These are phyloP conservation scores for Jatropha podagrica DNA, from an alignment of 441 rosid genomes.

Conservation along the genomic window DNA sequence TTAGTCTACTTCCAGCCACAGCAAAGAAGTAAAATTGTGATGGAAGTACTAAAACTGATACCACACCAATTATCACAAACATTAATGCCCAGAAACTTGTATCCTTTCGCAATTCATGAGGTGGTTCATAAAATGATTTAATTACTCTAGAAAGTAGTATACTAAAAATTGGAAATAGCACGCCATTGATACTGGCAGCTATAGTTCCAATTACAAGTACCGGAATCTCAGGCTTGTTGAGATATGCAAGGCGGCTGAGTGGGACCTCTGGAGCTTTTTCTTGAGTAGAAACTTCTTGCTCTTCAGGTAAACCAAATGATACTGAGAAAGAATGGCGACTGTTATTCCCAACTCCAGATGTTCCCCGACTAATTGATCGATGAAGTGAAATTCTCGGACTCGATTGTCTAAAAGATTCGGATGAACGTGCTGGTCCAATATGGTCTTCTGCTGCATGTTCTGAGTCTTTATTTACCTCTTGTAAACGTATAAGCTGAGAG, in stretches of 20 bases:
- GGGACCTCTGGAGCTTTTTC: constrained; percentile 41
- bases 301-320: constrained; percentile 39
- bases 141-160: constrained; percentile 49
- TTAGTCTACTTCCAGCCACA: constrained; percentile 56
- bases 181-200: constrained; percentile 51
- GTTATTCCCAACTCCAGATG: constrained; percentile 31
- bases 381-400: constrained; percentile 29
- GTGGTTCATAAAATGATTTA: constrained; percentile 52
- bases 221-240: constrained; percentile 71
- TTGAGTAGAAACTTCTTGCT: constrained; percentile 24
- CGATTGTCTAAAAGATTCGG: constrained; percentile 34
- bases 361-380: constrained; percentile 42
- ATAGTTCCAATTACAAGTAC: constrained; percentile 50
- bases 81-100: constrained; percentile 63
- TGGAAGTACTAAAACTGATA: constrained; percentile 45
- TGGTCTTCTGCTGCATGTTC: constrained; percentile 32
- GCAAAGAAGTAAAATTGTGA: constrained; percentile 51
- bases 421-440: constrained; percentile 20
- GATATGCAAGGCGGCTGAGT: constrained; percentile 47
- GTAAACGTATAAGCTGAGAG: constrained; percentile 50
- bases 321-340: constrained; percentile 34
- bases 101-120: constrained; percentile 48
- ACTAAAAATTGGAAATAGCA: constrained; percentile 57
- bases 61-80: constrained; percentile 48
- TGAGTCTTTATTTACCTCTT: constrained; percentile 36